Conservation (phyloP, 441 rosid species). For the Bocquillonia castaneifolia region DNA sequence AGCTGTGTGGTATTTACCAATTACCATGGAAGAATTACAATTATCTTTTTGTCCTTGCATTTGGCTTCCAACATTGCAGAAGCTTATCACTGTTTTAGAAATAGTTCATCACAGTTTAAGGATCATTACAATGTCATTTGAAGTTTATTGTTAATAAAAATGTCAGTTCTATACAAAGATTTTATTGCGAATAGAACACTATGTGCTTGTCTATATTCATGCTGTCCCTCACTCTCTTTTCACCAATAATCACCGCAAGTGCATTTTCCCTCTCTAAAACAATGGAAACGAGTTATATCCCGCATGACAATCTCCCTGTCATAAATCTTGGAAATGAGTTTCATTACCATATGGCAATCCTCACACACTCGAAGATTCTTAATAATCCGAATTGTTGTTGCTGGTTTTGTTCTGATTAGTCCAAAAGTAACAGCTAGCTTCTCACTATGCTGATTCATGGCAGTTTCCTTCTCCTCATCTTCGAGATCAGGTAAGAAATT, state of each 20-base stretch:
- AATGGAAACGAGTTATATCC: conserved; percentile 64
- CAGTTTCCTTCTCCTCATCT: conserved; percentile 59
- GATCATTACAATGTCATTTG: conserved; percentile 7
- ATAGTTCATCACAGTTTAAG: conserved; percentile 7
- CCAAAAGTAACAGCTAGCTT: conserved; percentile 65
- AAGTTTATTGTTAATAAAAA: neutral
- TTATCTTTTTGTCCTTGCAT: neutral
- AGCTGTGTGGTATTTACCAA: conserved; percentile 8
- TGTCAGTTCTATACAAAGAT: neutral
- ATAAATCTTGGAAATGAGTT: conserved; percentile 57
- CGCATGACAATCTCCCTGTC: conserved; percentile 57
- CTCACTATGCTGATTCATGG: conserved; percentile 60
- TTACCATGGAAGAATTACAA: conserved; percentile 1
- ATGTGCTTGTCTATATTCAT: neutral
- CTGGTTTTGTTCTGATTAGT: conserved; percentile 49
- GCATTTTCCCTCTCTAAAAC: conserved; percentile 51
- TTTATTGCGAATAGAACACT: neutral
- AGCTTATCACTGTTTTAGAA: conserved; percentile 2
- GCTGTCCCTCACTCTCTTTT: conserved; percentile 8
- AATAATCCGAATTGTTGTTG: conserved; percentile 42
- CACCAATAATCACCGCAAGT: conserved; percentile 64
- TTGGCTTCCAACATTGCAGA: neutral
- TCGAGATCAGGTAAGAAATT: conserved; percentile 55
- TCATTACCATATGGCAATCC: conserved; percentile 67
- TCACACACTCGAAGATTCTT: conserved; percentile 72